These are phyloP conservation scores for Suillus clintonianus DNA, from an alignment of 768 basidiomycete genomes.

Conservation along the genomic window DNA sequence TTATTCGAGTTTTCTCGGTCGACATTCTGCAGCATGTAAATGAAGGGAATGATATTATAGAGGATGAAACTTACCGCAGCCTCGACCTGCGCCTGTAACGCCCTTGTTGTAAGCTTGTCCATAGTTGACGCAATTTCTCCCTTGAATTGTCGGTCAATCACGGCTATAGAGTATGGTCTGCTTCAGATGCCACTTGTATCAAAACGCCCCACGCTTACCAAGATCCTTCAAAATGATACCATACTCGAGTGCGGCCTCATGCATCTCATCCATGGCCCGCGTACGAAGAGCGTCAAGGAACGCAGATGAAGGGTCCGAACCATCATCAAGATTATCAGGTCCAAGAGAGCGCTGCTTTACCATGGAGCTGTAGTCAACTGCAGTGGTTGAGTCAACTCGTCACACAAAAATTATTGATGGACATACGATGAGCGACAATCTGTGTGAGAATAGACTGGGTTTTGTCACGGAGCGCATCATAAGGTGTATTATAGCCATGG, in stretches of 20 bases:
- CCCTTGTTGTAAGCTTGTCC: constrained; percentile 84
- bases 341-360: constrained; percentile 81
- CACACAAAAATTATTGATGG: constrained; percentile 35
- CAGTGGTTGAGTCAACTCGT: not conserved
- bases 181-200: constrained; percentile 7
- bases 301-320: constrained; percentile 66
- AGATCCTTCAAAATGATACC: constrained; percentile 84
- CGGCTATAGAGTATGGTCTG: constrained; percentile 48
- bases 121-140: constrained; percentile 84
- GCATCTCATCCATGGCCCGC: constrained; percentile 86
- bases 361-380: constrained; percentile 61
- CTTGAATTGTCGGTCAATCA: constrained; percentile 88
- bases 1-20: constrained; percentile 87
- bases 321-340: constrained; percentile 73
- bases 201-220: constrained; percentile 38
- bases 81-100: constrained; percentile 85
- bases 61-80: constrained; percentile 57
- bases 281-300: constrained; percentile 83
- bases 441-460: constrained; percentile 86
- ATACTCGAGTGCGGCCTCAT: constrained; percentile 78
- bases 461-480: constrained; percentile 77
- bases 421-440: constrained; percentile 75
- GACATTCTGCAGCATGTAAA: constrained; percentile 55
- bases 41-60: not conserved
- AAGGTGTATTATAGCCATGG: constrained; percentile 84